Evolutionary conservation across 371 early-diverging fungal species (phyloP), one percentile per base, ranked within the genome.

Genomic region (Fennellomyces sp.): DNA sequence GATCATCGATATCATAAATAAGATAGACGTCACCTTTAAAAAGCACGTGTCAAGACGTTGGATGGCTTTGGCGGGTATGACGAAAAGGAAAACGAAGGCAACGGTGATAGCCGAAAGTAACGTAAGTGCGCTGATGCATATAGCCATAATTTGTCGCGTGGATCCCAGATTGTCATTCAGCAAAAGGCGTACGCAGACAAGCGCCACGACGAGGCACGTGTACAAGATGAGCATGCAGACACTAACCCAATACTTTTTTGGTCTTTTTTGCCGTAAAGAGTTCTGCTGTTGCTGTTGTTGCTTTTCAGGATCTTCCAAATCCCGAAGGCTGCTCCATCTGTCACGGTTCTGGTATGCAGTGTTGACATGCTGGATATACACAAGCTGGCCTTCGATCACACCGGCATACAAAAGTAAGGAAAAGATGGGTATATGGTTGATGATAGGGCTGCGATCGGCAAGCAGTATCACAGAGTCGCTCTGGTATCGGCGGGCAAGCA

Each of bases 361-460:
- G 15, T 38, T 36, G 15, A 68, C 39, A 30, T 68, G 65, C 10
- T 57, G 65, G n/a, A 63, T 54, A 36, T 62, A 74, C 19, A 66
- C 54, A 21, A 66, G 64, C 39, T 74, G 75, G 19, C 41, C 58
- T 21, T 64, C 64, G 2, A 66, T 35, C 3, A 74, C 58, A 3
- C 68, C 71, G 26, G 58, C 63, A 50, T 71, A 71, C 28, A 71
- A 26, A 1, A 70, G 47, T 10, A 74, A 51, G 1, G 75, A 74
- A 33, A 66, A 61, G 0, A 68, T 55, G 3, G 71, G 66, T 17
- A 65, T 41, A 31, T 71, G 69, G 15, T 59, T 64, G 35, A 61
- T 38, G 7, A 66, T 56, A 1, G 65, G 63, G n/a, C 66, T 65
- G 33, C 55, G 55, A 26, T 63, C 57, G 7, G 25, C 61, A 58